phyloP scores from a whole-genome alignment of 768 basidiomycete genomes.

The Mycena alexandri region DNA sequence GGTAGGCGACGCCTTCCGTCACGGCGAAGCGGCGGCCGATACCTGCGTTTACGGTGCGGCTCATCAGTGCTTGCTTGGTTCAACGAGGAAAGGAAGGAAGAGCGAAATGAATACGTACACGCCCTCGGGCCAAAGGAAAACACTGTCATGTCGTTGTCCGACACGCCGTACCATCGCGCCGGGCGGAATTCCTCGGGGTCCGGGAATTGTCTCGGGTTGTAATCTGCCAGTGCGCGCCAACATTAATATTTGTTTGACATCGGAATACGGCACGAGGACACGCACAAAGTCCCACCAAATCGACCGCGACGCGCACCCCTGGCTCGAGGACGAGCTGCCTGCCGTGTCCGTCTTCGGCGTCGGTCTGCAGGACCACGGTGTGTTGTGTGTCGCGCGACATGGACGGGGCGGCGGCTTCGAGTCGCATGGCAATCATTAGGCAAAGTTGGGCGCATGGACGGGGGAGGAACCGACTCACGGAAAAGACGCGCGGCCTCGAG shows the following conservation, averaged over 20 bases:
- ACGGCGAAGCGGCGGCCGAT: slow-evolving; percentile 1
- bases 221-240: slow-evolving; percentile 43
- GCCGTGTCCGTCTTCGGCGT: slow-evolving; percentile 14
- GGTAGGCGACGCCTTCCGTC: slow-evolving; percentile 1
- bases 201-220: slow-evolving; percentile 51
- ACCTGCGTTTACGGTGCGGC: background rate
- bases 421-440: too few relatives aligned
- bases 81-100: background rate
- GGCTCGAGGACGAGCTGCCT: slow-evolving; percentile 15
- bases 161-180: slow-evolving; percentile 52
- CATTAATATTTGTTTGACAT: background rate
- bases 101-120: background rate
- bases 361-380: slow-evolving; percentile 7
- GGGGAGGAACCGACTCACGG: slow-evolving; percentile 30
- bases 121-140: slow-evolving; percentile 12
- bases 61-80: background rate
- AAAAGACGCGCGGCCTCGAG: slow-evolving; percentile 23
- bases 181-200: slow-evolving; percentile 53
- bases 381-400: background rate
- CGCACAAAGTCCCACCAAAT: slow-evolving; percentile 6
- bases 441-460: too few relatives aligned
- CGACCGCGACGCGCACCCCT: background rate
- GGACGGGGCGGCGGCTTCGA: background rate
- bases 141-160: slow-evolving; percentile 14
- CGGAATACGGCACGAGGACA: background rate